Evolutionary conservation across 208 protist genomes (phyloP), one percentile per base, ranked within the genome.

Genomic region (Leishmania martiniquensis): DNA sequence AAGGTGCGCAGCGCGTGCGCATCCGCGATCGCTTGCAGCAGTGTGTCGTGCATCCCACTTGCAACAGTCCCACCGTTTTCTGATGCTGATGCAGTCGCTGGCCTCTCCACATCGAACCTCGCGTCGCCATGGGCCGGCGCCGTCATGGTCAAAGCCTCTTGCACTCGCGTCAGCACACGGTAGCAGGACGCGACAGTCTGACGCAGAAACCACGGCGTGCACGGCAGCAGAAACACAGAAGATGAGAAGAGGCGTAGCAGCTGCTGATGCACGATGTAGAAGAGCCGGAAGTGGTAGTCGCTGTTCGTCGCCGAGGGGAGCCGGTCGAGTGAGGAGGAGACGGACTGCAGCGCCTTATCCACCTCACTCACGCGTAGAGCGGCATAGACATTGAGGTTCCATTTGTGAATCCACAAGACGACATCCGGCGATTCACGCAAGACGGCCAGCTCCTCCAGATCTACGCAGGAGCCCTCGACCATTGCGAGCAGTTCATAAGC

Each of bases 381-480:
- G 1, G 83, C 83, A 73, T 98, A 98, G 32, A 96, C 90, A 72
- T 98, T 91, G n/a, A 87, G 86, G 73, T 98, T 98, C 93, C 94
- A 98, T 79, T 93, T 94, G 77, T 93, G 89, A 51, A 87, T 89
- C 93, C 94, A 98, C 70, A 93, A 44, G 34, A 83, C 79, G 13
- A 96, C 85, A 76, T 95, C 91, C 2, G 90, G 83, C 22, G 90
- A 95, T 44, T 84, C 77, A 59, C 88, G 82, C 67, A 97, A 76
- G 39, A 63, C 73, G 32, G 63, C 68, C 10, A 95, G 77, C 82
- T 98, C 93, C 63, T 90, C 87, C 42, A 74, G 52, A 17, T 90
- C 89, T 17, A 45, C 84, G 75, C 94, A 97, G 37, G 75, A 75
- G 20, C 65, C 42, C 82, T 95, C 87, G 42, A 89, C 87, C 34